Conservation (phyloP, 2,329 filamentous ascomycete genomes). For the Pyrenophora graminea region DNA sequence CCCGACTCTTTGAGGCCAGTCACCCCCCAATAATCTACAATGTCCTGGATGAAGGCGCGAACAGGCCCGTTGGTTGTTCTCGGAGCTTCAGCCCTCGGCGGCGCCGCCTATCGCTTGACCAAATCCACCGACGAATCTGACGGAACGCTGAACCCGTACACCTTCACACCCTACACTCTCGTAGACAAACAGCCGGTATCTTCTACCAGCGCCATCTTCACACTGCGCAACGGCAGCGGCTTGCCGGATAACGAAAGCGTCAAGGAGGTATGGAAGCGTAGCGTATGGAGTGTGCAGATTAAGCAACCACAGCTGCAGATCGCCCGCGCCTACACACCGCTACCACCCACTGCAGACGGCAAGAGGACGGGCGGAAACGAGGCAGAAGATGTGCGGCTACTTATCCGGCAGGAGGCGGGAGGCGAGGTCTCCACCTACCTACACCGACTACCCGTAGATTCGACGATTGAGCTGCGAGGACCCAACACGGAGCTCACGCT, state of each 20-base stretch:
- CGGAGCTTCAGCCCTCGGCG: slow-evolving; percentile 40
- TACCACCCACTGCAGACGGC: slow-evolving; percentile 63
- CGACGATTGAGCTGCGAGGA: slow-evolving; percentile 75
- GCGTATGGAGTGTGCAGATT: slow-evolving; percentile 86
- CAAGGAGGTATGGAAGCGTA: slow-evolving; percentile 58
- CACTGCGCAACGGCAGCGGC: slow-evolving; percentile 55
- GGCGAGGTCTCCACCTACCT: slow-evolving; percentile 90
- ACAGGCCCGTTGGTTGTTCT: slow-evolving; percentile 39
- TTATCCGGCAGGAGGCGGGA: slow-evolving; percentile 75
- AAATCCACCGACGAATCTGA: slow-evolving; percentile 29
- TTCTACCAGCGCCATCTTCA: slow-evolving; percentile 70
- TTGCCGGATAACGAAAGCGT: slow-evolving; percentile 36
- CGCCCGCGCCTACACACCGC: slow-evolving; percentile 84
- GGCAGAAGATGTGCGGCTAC: slow-evolving; percentile 63
- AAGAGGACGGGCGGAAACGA: slow-evolving; percentile 29
- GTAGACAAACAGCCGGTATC: slow-evolving; percentile 65
- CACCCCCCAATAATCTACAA: slow-evolving; percentile 9
- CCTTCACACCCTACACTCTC: slow-evolving; percentile 70
- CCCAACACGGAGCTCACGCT: slow-evolving; percentile 72
- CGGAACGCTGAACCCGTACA: slow-evolving; percentile 58
- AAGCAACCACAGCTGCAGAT: slow-evolving; percentile 96
- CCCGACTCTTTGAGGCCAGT: not conserved
- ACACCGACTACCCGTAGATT: slow-evolving; percentile 64
- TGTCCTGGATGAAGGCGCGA: slow-evolving; percentile 38
- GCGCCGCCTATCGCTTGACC: slow-evolving; percentile 41